Percentiles rank a stretch among this genome's conserved stretches.
Conservation (phyloP, 176 grass and related monocot species). For the Puya raimondii region DNA sequence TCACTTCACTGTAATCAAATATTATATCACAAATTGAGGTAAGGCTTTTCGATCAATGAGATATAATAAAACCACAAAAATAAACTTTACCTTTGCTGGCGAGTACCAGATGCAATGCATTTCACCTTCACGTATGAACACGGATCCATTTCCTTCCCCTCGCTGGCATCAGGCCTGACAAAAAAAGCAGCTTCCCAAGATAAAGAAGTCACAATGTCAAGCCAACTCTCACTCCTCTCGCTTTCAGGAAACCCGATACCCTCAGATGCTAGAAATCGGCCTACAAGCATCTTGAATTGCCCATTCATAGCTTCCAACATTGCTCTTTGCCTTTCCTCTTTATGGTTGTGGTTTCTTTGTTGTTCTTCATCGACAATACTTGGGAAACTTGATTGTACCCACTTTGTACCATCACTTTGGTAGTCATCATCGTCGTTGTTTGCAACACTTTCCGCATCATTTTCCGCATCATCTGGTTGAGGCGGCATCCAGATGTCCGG, state of each 20-base stretch:
- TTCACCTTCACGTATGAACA: slow-evolving; percentile 96
- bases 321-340: slow-evolving; percentile 55
- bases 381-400: slow-evolving; percentile 58
- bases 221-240: slow-evolving; percentile 55
- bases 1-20: slow-evolving; percentile 64
- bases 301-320: slow-evolving; percentile 97
- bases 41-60: neutral
- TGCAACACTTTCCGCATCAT: slow-evolving; percentile 33
- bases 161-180: slow-evolving; percentile 74
- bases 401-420: slow-evolving; percentile 46
- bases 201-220: slow-evolving; percentile 64
- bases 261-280: slow-evolving; percentile 66
- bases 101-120: slow-evolving; percentile 73
- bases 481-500: slow-evolving; percentile 59
- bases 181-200: slow-evolving; percentile 90
- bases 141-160: slow-evolving; percentile 95
- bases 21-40: slow-evolving; percentile 11
- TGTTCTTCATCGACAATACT: slow-evolving; percentile 28
- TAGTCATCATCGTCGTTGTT: slow-evolving; percentile 42
- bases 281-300: slow-evolving; percentile 86
- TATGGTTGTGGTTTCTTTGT: slow-evolving; percentile 22
- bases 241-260: slow-evolving; percentile 36
- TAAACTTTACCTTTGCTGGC: slow-evolving; percentile 52
- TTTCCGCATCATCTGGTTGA: slow-evolving; percentile 50
- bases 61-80: neutral